Conservation (phyloP, 2,329 filamentous ascomycete genomes). For the Hypomyces rosellus region DNA sequence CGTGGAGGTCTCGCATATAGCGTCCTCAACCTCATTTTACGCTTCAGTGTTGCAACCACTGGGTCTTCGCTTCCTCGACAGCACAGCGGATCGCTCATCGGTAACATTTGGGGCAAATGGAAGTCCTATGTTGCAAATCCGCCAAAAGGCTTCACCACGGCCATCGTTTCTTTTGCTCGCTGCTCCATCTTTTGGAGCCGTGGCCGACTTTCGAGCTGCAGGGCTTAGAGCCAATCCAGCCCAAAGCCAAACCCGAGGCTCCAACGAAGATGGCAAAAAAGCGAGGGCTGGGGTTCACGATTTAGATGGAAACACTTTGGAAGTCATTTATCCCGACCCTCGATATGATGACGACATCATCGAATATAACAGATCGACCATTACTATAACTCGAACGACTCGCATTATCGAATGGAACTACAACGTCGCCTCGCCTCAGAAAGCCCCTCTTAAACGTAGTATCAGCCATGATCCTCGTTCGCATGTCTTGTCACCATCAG, state of each 20-base stretch:
- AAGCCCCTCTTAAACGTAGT: neutral
- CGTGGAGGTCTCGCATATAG: slow-evolving; percentile 66
- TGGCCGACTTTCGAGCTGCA: slow-evolving; percentile 65
- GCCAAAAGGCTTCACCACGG: slow-evolving; percentile 33
- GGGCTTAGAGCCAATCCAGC: slow-evolving; percentile 55
- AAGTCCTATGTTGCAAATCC: slow-evolving; percentile 39
- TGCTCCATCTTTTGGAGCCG: slow-evolving; percentile 57
- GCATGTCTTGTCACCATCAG: neutral
- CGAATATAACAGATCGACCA: slow-evolving; percentile 27
- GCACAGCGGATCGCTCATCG: slow-evolving; percentile 18
- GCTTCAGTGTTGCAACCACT: slow-evolving; percentile 71
- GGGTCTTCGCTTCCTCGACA: slow-evolving; percentile 56
- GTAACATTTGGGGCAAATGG: slow-evolving; percentile 36
- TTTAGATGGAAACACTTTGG: slow-evolving; percentile 77
- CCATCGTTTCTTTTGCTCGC: slow-evolving; percentile 56
- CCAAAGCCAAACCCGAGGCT: slow-evolving; percentile 26
- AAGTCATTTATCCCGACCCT: slow-evolving; percentile 55
- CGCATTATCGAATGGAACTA: slow-evolving; percentile 46
- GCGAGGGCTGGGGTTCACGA: slow-evolving; percentile 58
- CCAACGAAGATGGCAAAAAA: slow-evolving; percentile 2
- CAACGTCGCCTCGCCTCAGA: neutral
- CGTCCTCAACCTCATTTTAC: slow-evolving; percentile 78
- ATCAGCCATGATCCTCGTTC: neutral
- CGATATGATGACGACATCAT: slow-evolving; percentile 25
- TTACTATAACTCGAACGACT: slow-evolving; percentile 29